These are phyloP conservation scores for Neurospora sp. DNA, from an alignment of 495 filamentous ascomycete genomes.

Conservation along the genomic window DNA sequence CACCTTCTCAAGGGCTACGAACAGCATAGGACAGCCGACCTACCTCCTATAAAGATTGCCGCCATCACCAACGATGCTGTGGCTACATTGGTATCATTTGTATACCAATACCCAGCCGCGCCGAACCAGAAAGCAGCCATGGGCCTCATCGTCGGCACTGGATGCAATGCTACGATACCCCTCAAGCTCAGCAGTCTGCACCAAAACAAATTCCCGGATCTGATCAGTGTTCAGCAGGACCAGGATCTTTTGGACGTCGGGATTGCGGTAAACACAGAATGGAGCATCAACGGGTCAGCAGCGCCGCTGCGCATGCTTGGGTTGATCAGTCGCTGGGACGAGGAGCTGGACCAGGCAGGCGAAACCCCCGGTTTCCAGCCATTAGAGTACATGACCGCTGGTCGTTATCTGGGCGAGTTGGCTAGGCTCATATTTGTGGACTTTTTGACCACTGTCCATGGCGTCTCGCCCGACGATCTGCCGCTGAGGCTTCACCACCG, in stretches of 20 bases:
- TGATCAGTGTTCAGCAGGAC: conserved; percentile 46
- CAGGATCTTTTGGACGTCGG: conserved; percentile 46
- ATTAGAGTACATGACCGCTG: conserved; percentile 80
- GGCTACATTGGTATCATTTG: conserved; percentile 66
- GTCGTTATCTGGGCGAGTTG: conserved; percentile 77
- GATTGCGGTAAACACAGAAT: conserved; percentile 78
- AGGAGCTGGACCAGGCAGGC: conserved; percentile 50
- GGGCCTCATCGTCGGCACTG: conserved; percentile 76
- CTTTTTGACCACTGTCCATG: conserved; percentile 43
- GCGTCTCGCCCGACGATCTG: conserved; percentile 28
- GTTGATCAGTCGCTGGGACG: conserved; percentile 64
- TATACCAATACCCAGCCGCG: conserved; percentile 44
- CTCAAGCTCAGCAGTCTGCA: conserved; percentile 56
- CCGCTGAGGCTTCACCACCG: conserved; percentile 50
- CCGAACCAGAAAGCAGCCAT: conserved; percentile 48
- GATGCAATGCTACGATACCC: conserved; percentile 73
- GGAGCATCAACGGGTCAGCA: conserved; percentile 68
- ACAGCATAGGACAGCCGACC: conserved; percentile 30
- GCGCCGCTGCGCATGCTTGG: conserved; percentile 53
- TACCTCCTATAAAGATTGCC: conserved; percentile 59
- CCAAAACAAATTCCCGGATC: conserved; percentile 44
- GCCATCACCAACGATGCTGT: conserved; percentile 79
- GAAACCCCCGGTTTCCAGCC: conserved; percentile 74
- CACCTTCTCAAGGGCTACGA: conserved; percentile 62
- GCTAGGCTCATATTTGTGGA: conserved; percentile 61